Base-by-base conservation (phyloP, 1,139 yeast species). In the Taiozyma sp. region DNA sequence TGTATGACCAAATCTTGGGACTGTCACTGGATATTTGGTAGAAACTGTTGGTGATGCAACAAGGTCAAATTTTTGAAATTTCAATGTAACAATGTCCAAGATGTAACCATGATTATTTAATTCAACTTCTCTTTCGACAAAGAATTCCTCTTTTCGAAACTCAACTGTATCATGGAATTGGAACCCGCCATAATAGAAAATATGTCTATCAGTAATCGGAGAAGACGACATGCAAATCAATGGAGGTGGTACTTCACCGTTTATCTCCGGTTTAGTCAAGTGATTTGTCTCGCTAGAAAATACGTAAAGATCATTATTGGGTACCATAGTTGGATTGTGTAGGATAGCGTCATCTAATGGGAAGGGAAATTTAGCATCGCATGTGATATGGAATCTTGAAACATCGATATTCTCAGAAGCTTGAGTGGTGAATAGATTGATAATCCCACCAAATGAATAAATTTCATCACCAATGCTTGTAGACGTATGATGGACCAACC, bases 1-100 rank as follows among this genome's bases (percentile, higher is more conserved):
- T 27, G 69, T 46, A 55, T 76, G 81, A 3, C 80, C 81, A 65
- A 78, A 78, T 54, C 81, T 66, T 5, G 79, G 71, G 14, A 74
- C 68, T 0, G 75, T 67, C 7, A 66, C 59, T 8, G 79, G 74
- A 43, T 65, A 66, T 39, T 65, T 55, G 4, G 69, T 58, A n/a
- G 67, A 59, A 44, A 65, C 63, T 8, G 73, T 69, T 8, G 79
- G 76, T 52, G 73, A 75, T 1, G 75, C 70, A 13, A 65, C 64
- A 23, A 76, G 51, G 40, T 70, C 69, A 24, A 73, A 58, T 54
- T 70, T 69, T 28, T 66, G 64, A 56, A 75, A 77, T 28, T 61
- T 66, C 47, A 65, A 63, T 2, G 72, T 65, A 4, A 65, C 49
- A 0, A 68, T 63, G 59, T 78, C 81, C 41, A 77, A 62, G 16